A percentile compares a stretch with the other conserved stretches of the same genome.
These are phyloP conservation scores for Candida maltosa DNA, from an alignment of 805 yeast species.

Conservation along the genomic window DNA sequence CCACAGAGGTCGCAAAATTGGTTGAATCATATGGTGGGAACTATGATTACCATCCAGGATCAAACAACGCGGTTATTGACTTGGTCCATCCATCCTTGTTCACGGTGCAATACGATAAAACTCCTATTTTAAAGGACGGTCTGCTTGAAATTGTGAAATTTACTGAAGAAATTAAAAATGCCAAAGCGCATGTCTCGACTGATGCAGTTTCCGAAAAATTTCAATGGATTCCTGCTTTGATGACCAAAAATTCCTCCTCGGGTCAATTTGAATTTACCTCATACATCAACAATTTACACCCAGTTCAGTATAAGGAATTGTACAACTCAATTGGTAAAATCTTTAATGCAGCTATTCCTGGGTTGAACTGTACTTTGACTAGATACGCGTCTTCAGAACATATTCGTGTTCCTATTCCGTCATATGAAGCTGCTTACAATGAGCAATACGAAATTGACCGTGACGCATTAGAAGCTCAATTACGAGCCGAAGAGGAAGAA, in stretches of 20 bases:
- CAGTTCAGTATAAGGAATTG: conserved; percentile 18
- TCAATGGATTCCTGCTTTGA: conserved; percentile 37
- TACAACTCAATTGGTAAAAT: conserved; percentile 28
- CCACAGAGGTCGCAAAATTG: conserved; percentile 11
- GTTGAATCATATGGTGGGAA: conserved; percentile 11
- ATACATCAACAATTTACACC: conserved; percentile 41
- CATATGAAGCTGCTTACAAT: conserved; percentile 12
- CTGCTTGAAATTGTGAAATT: conserved; percentile 10
- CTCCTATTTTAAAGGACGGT: conserved; percentile 15
- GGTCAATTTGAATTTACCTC: conserved; percentile 20
- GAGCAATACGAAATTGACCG: conserved; percentile 11
- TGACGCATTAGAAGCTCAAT: conserved; percentile 4
- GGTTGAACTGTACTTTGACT: conserved; percentile 24
- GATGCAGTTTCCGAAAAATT: conserved; percentile 20
- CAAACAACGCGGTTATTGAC: conserved; percentile 33
- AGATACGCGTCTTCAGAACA: conserved; percentile 16
- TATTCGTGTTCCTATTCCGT: conserved; percentile 13
- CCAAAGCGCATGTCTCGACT: conserved; percentile 10
- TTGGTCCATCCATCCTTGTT: conserved; percentile 41
- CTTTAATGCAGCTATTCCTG: conserved; percentile 28
- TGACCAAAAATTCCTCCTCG: conserved; percentile 8
- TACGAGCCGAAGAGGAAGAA: conserved; percentile 9
- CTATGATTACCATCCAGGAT: conserved; percentile 35
- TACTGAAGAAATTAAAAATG: conserved; percentile 8
- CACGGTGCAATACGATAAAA: conserved; percentile 27